Conservation (phyloP, 2,329 filamentous ascomycete species). For the Biscogniauxia sp. region DNA sequence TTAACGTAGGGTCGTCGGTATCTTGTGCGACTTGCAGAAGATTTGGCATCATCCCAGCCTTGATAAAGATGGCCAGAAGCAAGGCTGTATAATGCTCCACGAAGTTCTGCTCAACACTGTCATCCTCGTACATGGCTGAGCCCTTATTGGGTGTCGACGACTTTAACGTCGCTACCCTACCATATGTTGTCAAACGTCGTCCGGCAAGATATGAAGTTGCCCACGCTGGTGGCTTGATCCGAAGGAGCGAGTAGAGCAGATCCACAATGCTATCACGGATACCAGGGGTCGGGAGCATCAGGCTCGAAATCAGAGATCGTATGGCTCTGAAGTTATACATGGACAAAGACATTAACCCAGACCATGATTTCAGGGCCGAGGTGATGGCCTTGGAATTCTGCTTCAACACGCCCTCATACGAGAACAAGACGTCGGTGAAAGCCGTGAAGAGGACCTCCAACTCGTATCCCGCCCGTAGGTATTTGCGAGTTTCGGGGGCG, state of each 20-base stretch:
- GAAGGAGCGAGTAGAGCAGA: slow-evolving; percentile 72
- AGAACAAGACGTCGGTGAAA: slow-evolving; percentile 78
- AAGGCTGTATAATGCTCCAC: slow-evolving; percentile 93
- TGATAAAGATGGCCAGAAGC: slow-evolving; percentile 79
- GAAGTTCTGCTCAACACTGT: slow-evolving; percentile 74
- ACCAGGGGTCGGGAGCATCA: slow-evolving; percentile 54
- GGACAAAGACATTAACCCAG: slow-evolving; percentile 81
- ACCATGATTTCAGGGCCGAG: slow-evolving; percentile 89
- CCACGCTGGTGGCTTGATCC: slow-evolving; percentile 93
- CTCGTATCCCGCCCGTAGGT: slow-evolving; percentile 83
- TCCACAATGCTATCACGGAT: slow-evolving; percentile 80
- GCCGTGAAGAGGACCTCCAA: slow-evolving; percentile 86
- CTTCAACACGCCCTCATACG: slow-evolving; percentile 65
- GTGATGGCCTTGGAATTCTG: slow-evolving; percentile 91
- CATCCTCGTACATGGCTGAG: slow-evolving; percentile 58
- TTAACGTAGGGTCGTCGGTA: slow-evolving; percentile 66
- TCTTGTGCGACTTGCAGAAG: slow-evolving; percentile 65
- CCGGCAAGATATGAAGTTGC: slow-evolving; percentile 94
- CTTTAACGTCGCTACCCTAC: slow-evolving; percentile 84
- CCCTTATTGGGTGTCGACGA: slow-evolving; percentile 49
- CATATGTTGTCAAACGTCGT: slow-evolving; percentile 89
- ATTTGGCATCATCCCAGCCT: slow-evolving; percentile 67
- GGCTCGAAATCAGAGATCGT: slow-evolving; percentile 69
- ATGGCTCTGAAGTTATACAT: slow-evolving; percentile 87
- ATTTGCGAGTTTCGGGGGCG: slow-evolving; percentile 74